Conservation (phyloP, 768 basidiomycete genomes). For the Gloeostereum incarnatum region DNA sequence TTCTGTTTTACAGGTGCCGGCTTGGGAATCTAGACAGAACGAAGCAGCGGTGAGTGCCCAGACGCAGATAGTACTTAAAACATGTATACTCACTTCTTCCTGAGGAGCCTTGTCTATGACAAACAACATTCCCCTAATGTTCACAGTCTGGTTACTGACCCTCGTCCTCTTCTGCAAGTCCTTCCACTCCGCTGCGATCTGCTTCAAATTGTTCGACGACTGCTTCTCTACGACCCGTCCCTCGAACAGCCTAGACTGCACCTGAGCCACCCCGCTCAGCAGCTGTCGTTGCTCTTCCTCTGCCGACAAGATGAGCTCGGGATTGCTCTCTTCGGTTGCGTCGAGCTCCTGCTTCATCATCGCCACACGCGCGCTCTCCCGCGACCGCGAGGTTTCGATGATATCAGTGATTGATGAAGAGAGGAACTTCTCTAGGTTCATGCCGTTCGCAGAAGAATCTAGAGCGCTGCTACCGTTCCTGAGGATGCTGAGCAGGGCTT, state of each 20-base stretch:
- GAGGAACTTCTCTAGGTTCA: conserved; percentile 34
- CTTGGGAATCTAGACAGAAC: background rate
- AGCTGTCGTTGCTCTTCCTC: conserved; percentile 46
- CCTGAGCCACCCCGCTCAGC: conserved; percentile 47
- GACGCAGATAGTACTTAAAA: background rate
- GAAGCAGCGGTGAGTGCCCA: too few species aligned
- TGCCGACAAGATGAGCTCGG: conserved; percentile 24
- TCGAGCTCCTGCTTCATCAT: conserved; percentile 31
- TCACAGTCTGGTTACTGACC: conserved; percentile 22
- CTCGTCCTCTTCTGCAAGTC: conserved; percentile 35
- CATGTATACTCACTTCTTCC: background rate
- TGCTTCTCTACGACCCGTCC: conserved; percentile 29
- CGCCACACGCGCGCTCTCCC: conserved; percentile 31
- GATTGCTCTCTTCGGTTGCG: conserved; percentile 7
- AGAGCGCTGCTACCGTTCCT: conserved; percentile 51
- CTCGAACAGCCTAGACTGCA: conserved; percentile 50
- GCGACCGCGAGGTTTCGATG: conserved; percentile 31
- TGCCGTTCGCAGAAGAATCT: conserved; percentile 21
- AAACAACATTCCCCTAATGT: too few species aligned
- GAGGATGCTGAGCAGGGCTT: conserved; percentile 46
- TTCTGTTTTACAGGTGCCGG: background rate
- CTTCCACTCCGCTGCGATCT: conserved; percentile 38
- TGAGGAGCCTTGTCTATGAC: conserved; percentile 15
- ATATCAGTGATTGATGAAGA: conserved; percentile 33
- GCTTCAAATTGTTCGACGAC: conserved; percentile 22